phyloP scores from a whole-genome alignment of 1,139 yeast genomes.

The Diutina neorugosa region DNA sequence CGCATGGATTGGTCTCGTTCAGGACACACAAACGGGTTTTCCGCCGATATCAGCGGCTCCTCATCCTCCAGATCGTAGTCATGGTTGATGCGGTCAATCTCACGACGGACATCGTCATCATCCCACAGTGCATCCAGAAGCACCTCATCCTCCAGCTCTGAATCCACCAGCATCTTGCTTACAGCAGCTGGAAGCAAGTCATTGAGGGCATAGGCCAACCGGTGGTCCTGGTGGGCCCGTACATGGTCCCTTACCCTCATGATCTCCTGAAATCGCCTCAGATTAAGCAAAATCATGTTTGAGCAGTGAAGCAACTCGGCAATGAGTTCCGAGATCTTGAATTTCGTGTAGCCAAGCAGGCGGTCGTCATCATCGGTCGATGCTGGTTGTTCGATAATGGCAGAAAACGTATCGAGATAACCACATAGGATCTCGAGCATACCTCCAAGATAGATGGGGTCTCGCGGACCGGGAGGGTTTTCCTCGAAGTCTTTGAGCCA shows the following conservation, averaged over 20 bases:
- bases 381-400: slow-evolving; percentile 8
- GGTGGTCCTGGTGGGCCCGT: slow-evolving; percentile 18
- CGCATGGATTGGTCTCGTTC: slow-evolving; percentile 24
- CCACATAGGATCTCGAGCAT: slow-evolving; percentile 30
- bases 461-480: slow-evolving; percentile 35
- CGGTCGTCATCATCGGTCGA: slow-evolving; percentile 4
- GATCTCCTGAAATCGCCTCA: slow-evolving; percentile 24
- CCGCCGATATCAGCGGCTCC: slow-evolving; percentile 34
- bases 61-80: slow-evolving; percentile 31
- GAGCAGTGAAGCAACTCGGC: slow-evolving; percentile 38
- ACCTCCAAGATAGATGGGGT: slow-evolving; percentile 34
- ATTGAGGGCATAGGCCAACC: slow-evolving; percentile 23
- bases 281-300: slow-evolving; percentile 35
- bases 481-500: slow-evolving; percentile 38
- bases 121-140: slow-evolving; percentile 11
- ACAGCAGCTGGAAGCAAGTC: slow-evolving; percentile 1
- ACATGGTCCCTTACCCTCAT: slow-evolving; percentile 25
- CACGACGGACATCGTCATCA: neutral
- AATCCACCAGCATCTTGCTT: neutral
- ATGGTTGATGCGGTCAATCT: neutral
- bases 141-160: slow-evolving; percentile 27
- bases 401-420: slow-evolving; percentile 18
- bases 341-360: slow-evolving; percentile 29
- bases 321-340: slow-evolving; percentile 31
- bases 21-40: slow-evolving; percentile 34